Evolutionary conservation across 2,329 filamentous ascomycete species (phyloP).

Genomic region (Blumeriella jaapii): DNA sequence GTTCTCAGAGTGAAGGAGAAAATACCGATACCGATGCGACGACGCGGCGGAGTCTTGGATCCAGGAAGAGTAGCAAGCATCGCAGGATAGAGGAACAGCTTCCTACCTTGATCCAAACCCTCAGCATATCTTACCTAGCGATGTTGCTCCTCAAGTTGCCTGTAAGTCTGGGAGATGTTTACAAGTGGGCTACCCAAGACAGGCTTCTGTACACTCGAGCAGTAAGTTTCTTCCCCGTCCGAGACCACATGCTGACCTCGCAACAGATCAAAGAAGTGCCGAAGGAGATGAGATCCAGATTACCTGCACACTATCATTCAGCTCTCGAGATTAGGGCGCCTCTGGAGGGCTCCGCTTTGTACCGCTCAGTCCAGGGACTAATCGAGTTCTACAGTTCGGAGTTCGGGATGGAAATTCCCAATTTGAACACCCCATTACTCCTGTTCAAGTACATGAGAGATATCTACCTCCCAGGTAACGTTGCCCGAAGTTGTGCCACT

Average conservation of each 20-base stretch:
- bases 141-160: slow-evolving; percentile 65
- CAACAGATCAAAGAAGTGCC: slow-evolving; percentile 45
- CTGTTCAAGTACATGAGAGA: slow-evolving; percentile 59
- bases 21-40: slow-evolving; percentile 26
- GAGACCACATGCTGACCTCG: not conserved
- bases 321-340: slow-evolving; percentile 41
- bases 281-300: slow-evolving; percentile 49
- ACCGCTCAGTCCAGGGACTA: slow-evolving; percentile 50
- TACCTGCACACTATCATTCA: slow-evolving; percentile 50
- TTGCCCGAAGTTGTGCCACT: too few relatives aligned
- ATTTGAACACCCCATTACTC: slow-evolving; percentile 58
- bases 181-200: slow-evolving; percentile 53
- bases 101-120: slow-evolving; percentile 61
- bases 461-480: slow-evolving; percentile 68
- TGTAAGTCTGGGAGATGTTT: slow-evolving; percentile 62
- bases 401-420: slow-evolving; percentile 60
- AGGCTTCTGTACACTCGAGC: slow-evolving; percentile 63
- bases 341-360: slow-evolving; percentile 46
- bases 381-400: slow-evolving; percentile 52
- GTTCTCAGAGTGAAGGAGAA: slow-evolving; percentile 27
- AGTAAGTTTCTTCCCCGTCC: slow-evolving; percentile 31
- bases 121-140: slow-evolving; percentile 72
- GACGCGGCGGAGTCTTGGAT: slow-evolving; percentile 34
- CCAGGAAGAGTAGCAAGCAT: slow-evolving; percentile 30
- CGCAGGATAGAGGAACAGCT: slow-evolving; percentile 26